Percentiles rank a stretch among this genome's conserved stretches.
Evolutionary conservation across 2,329 filamentous ascomycete genomes (phyloP).

Genomic region (Pyrenochaeta sp.): DNA sequence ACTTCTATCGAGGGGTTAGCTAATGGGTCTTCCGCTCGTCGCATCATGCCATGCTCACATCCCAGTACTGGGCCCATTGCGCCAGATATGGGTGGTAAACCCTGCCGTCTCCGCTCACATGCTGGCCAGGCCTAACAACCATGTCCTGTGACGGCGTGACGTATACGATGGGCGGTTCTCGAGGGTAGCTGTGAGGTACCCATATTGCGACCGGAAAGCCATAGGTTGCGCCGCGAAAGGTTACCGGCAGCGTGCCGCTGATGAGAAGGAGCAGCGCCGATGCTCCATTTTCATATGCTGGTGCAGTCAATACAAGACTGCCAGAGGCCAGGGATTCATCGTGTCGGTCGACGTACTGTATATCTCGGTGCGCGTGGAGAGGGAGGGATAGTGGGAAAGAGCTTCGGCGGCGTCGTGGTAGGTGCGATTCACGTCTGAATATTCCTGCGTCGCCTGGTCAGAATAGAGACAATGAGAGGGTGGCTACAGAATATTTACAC

Average conservation of each 20-base stretch:
- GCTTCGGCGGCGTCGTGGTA: constrained; percentile 90
- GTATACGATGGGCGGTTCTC: constrained; percentile 84
- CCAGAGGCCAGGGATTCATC: background rate
- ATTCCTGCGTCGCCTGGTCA: constrained; percentile 68
- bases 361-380: constrained; percentile 89
- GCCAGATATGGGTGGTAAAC: constrained; percentile 96
- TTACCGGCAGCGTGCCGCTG: constrained; percentile 86
- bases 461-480: constrained; percentile 4
- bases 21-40: background rate
- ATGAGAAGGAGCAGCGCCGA: constrained; percentile 88
- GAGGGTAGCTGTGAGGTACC: constrained; percentile 90
- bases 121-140: constrained; percentile 88
- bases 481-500: constrained; percentile 23
- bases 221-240: constrained; percentile 87
- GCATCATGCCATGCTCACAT: constrained; percentile 66
- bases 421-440: constrained; percentile 88
- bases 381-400: constrained; percentile 78
- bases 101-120: constrained; percentile 91
- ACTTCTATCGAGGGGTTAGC: constrained; percentile 66
- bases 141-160: constrained; percentile 89
- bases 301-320: constrained; percentile 27
- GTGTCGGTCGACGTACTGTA: constrained; percentile 72
- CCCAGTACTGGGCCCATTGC: constrained; percentile 87
- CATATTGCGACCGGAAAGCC: constrained; percentile 91
- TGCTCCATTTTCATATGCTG: constrained; percentile 87